Percentiles rank a stretch among this genome's conserved stretches.
Conservation (phyloP, 192 early-diverging fungal species). For the Coemansia sp. region DNA sequence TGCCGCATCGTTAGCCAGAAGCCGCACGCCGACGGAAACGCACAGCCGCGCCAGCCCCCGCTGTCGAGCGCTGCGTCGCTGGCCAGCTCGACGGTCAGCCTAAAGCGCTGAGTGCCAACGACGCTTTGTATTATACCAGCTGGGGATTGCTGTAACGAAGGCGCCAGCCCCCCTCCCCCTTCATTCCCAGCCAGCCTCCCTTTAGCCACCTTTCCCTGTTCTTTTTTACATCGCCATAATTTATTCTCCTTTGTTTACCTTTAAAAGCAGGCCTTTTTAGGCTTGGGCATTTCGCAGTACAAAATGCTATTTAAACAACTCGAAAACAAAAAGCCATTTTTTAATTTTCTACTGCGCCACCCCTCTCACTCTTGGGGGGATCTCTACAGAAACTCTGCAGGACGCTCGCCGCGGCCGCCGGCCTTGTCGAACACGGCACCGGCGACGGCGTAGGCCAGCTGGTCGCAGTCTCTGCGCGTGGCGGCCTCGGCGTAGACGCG, state of each 20-base stretch:
- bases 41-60: neutral
- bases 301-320: too few species aligned
- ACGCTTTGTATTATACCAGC: too few species aligned
- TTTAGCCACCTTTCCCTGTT: too few species aligned
- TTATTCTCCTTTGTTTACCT: too few species aligned
- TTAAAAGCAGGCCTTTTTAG: neutral
- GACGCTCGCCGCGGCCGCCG: constrained; percentile 86
- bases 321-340: neutral
- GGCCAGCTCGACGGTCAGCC: constrained; percentile 2
- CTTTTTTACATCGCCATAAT: too few species aligned
- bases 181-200: too few species aligned
- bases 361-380: neutral
- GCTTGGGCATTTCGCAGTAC: too few species aligned
- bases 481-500: constrained; percentile 99
- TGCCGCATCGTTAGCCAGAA: constrained; percentile 43
- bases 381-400: constrained; percentile 52
- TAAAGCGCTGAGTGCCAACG: neutral
- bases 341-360: neutral
- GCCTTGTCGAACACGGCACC: constrained; percentile 92
- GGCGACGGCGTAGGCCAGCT: constrained; percentile 81
- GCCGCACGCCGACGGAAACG: neutral
- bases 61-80: constrained; percentile 1
- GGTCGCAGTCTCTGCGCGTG: constrained; percentile 85
- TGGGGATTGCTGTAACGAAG: too few species aligned
- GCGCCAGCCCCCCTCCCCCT: too few species aligned